phyloP scores from a whole-genome alignment of 2,329 filamentous ascomycete genomes.

The Colletotrichum falcatum region DNA sequence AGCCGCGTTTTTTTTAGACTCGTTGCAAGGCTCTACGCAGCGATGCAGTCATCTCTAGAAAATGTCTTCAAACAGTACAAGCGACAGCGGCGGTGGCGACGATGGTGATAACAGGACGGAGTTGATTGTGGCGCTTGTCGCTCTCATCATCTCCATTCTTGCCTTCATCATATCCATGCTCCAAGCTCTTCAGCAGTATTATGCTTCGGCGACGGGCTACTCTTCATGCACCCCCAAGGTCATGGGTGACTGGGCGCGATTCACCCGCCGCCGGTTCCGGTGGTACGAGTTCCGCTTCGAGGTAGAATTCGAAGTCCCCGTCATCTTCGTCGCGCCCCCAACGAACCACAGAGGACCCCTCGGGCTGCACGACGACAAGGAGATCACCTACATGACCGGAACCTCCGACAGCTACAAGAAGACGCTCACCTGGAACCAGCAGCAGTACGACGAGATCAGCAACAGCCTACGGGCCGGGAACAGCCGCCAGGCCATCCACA shows the following conservation, averaged over 20 bases:
- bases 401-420: conserved; percentile 29
- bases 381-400: conserved; percentile 38
- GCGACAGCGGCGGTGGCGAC: not conserved
- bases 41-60: not conserved
- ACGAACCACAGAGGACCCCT: conserved; percentile 19
- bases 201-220: conserved; percentile 30
- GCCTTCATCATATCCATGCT: conserved; percentile 38
- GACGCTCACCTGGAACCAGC: conserved; percentile 29
- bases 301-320: conserved; percentile 33
- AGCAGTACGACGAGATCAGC: conserved; percentile 18
- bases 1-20: not conserved
- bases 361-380: conserved; percentile 16
- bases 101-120: conserved; percentile 5
- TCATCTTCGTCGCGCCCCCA: conserved; percentile 36
- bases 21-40: no score
- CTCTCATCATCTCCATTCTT: conserved; percentile 32
- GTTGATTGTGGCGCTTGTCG: conserved; percentile 34
- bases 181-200: conserved; percentile 37
- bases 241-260: conserved; percentile 32
- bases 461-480: conserved; percentile 18
- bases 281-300: conserved; percentile 39
- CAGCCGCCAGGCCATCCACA: conserved; percentile 34
- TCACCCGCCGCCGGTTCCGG: conserved; percentile 33
- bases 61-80: conserved; percentile 19
- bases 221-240: conserved; percentile 28